Evolutionary conservation across 768 basidiomycete species (phyloP).

Genomic region (Udeniomyces megalosporus): DNA sequence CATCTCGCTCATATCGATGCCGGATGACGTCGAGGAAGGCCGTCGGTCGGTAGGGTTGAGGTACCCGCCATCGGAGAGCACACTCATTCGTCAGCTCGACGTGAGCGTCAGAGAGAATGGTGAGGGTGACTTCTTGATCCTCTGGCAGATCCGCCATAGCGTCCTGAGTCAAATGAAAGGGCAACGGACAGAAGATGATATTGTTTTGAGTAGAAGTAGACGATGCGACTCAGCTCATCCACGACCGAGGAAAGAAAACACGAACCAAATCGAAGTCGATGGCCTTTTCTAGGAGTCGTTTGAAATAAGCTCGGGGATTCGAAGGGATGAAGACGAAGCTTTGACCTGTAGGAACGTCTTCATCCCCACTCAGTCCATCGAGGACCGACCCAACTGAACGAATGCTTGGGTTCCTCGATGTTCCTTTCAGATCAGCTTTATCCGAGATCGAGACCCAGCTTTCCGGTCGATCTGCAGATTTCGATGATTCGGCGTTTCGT

Average conservation of each 20-base stretch:
- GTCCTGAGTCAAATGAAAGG: constrained; percentile 31
- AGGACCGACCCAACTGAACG: constrained; percentile 20
- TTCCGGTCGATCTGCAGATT: not conserved
- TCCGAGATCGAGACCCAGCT: constrained; percentile 3
- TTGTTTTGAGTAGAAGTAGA: no score
- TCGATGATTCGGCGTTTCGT: not conserved
- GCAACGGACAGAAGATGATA: no score
- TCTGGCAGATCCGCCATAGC: constrained; percentile 64
- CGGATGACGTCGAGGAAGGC: constrained; percentile 75
- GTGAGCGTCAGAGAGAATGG: constrained; percentile 65
- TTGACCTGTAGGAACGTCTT: constrained; percentile 53
- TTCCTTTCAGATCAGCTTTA: not conserved
- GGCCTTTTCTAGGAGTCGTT: constrained; percentile 64
- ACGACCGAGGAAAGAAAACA: no score
- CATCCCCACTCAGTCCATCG: constrained; percentile 42
- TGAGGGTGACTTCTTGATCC: constrained; percentile 84
- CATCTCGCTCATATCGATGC: constrained; percentile 69
- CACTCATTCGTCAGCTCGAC: constrained; percentile 74
- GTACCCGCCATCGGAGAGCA: constrained; percentile 75
- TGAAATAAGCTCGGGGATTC: constrained; percentile 70
- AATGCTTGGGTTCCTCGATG: not conserved
- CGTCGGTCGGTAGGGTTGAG: constrained; percentile 55
- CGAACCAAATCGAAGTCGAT: constrained; percentile 53
- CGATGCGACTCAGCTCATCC: no score
- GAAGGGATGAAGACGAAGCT: constrained; percentile 83